Conservation (phyloP, 1,139 yeast species). For the Candida labiduridarum region DNA sequence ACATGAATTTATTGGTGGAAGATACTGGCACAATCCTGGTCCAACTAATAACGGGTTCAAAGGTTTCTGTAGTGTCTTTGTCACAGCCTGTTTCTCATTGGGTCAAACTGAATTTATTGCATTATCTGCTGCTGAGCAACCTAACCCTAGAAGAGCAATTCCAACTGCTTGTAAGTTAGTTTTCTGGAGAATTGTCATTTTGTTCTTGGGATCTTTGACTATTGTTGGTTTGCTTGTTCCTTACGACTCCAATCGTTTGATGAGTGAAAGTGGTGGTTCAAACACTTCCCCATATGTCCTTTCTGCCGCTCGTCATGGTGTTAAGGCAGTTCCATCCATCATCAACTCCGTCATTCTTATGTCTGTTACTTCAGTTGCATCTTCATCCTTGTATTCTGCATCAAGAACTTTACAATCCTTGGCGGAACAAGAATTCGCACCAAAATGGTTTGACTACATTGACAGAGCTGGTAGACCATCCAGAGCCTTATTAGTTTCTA, state of each 20-base stretch:
- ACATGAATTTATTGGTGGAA: constrained; percentile 47
- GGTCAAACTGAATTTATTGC: constrained; percentile 47
- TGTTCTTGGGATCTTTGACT: constrained; percentile 44
- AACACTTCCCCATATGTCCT: constrained; percentile 49
- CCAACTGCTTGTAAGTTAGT: constrained; percentile 46
- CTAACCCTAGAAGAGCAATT: constrained; percentile 42
- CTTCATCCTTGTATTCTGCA: constrained; percentile 46
- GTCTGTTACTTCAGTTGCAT: constrained; percentile 49
- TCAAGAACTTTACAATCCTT: constrained; percentile 48
- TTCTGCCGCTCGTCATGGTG: constrained; percentile 46
- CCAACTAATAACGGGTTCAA: constrained; percentile 34
- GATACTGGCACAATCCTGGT: constrained; percentile 49
- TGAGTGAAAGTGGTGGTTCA: constrained; percentile 41
- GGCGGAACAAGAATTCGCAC: constrained; percentile 47
- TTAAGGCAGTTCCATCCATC: constrained; percentile 41
- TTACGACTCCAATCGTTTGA: constrained; percentile 36
- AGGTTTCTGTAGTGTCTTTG: constrained; percentile 43
- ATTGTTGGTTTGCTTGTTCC: constrained; percentile 49
- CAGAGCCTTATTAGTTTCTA: constrained; percentile 37
- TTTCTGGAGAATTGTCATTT: constrained; percentile 38
- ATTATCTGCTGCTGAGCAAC: constrained; percentile 44
- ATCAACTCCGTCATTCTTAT: constrained; percentile 47
- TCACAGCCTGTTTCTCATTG: constrained; percentile 40
- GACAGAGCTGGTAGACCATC: constrained; percentile 49
- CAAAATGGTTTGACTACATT: constrained; percentile 42